Evolutionary conservation across 73 alveolate species (phyloP), one percentile per base, ranked within the genome.

Genomic region (Durusdinium trenchii): DNA sequence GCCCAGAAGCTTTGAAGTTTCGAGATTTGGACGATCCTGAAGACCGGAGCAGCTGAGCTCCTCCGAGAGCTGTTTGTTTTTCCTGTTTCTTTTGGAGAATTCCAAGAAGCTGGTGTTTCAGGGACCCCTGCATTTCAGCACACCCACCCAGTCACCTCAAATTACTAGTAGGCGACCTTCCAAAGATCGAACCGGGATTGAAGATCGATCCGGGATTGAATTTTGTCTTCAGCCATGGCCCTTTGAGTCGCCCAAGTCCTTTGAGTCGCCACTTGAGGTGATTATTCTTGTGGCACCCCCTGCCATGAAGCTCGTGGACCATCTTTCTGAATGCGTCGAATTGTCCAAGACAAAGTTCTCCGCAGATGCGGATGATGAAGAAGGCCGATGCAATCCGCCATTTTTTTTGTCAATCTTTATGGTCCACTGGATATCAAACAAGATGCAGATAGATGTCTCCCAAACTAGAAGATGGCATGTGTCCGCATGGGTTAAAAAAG

Each of bases 251-350:
- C 5, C 69, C 69, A 57, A 20, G 60, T 57, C 35, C 60, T 20
- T 5, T 35, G 46, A 23, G 38, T 35, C 46, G 47, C 36, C n/a
- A n/a, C n/a, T n/a, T n/a, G 50, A 86, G 95, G 71, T 61, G 61
- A 46, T 86, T 82, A 64, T 86, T 45, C 43, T 86, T 62, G 64
- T 86, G 82, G 62, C 95, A 20, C 95, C 95, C 20, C 95, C 95
- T 18, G 82, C 95, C n/a, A 86, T 86, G 95, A 86, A 61, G 62
- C 95, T 86, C 50, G 57, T 52, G n/a, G 83, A 42, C 23, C 83
- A 86, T 62, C 5, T 86, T 16, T 30, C 64, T 6, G 95, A 43
- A 10, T 86, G 95, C 62, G 95, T 86, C 46, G 95, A 86, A 48
- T 47, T 86, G 61, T 86, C 95, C 84, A 86, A 86, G 36, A 32